Evolutionary conservation across 805 yeast species (phyloP).

Genomic region (Sugiyamaella boreocaroliniensis): DNA sequence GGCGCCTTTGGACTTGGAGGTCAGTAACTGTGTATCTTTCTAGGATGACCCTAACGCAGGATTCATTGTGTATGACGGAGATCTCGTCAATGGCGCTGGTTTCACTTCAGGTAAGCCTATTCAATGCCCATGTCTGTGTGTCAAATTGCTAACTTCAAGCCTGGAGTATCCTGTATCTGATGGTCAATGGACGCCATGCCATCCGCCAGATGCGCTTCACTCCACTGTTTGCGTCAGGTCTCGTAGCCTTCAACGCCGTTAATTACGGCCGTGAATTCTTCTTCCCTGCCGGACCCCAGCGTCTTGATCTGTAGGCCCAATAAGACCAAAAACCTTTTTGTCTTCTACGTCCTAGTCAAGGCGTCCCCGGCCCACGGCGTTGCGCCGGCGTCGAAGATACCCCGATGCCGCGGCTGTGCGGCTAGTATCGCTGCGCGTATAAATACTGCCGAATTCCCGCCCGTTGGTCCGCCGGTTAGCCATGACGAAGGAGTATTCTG

Average conservation of each 20-base stretch:
- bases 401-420: too few relatives aligned
- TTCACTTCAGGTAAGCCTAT: conserved; percentile 36
- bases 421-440: too few relatives aligned
- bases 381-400: too few relatives aligned
- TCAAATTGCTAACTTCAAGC: conserved; percentile 42
- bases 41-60: conserved; percentile 16
- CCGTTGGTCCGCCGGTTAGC: background rate
- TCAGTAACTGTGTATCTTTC: background rate
- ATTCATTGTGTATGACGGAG: conserved; percentile 65
- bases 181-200: conserved; percentile 51
- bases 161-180: conserved; percentile 69
- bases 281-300: conserved; percentile 30
- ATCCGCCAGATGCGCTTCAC: conserved; percentile 48
- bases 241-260: conserved; percentile 56
- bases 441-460: too few relatives aligned
- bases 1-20: conserved; percentile 25
- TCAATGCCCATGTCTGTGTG: too few relatives aligned
- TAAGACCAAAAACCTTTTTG: too few relatives aligned
- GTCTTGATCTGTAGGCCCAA: background rate
- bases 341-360: too few relatives aligned
- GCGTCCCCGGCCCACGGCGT: too few relatives aligned
- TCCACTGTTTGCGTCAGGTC: conserved; percentile 47
- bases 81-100: conserved; percentile 71
- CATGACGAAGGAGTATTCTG: conserved; percentile 12
- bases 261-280: conserved; percentile 68